Percentiles rank a stretch among this genome's conserved stretches.
phyloP scores from a whole-genome alignment of 768 basidiomycete species.

The Boletus insuetus region DNA sequence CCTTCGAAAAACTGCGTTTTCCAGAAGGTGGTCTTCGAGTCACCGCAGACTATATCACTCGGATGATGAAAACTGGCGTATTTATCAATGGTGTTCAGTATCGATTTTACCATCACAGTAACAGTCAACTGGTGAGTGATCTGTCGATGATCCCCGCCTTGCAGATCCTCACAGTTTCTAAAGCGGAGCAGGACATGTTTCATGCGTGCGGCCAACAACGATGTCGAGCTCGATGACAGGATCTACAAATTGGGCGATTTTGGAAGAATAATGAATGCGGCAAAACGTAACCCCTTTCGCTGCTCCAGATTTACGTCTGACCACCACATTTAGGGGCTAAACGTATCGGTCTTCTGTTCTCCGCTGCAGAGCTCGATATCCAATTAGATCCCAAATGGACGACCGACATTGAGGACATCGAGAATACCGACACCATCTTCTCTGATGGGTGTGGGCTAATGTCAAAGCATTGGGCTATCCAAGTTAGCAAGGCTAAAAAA shows the following conservation, averaged over 20 bases:
- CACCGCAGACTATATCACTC: constrained; percentile 53
- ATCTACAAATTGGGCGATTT: constrained; percentile 62
- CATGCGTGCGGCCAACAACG: constrained; percentile 50
- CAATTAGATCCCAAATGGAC: constrained; percentile 46
- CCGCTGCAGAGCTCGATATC: constrained; percentile 59
- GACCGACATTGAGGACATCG: constrained; percentile 59
- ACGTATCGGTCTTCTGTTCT: constrained; percentile 65
- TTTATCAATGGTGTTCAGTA: constrained; percentile 59
- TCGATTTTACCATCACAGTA: constrained; percentile 70
- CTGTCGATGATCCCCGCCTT: neutral
- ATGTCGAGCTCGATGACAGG: constrained; percentile 54
- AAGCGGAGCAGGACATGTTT: constrained; percentile 65
- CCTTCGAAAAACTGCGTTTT: constrained; percentile 54
- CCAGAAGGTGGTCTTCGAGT: constrained; percentile 47
- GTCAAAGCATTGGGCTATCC: constrained; percentile 46
- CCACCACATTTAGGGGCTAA: constrained; percentile 53
- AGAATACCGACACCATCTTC: constrained; percentile 53
- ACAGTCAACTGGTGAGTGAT: constrained; percentile 57
- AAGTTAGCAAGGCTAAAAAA: constrained; percentile 51
- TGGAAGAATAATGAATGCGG: constrained; percentile 56
- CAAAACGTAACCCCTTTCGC: constrained; percentile 46
- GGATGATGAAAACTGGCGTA: constrained; percentile 53
- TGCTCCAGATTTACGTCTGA: neutral
- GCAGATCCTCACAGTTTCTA: neutral
- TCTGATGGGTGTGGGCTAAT: constrained; percentile 73